Percentiles rank a stretch among this genome's conserved stretches.
These are phyloP conservation scores for Henckelia pumila DNA, from an alignment of 257 asterid genomes.

Conservation along the genomic window DNA sequence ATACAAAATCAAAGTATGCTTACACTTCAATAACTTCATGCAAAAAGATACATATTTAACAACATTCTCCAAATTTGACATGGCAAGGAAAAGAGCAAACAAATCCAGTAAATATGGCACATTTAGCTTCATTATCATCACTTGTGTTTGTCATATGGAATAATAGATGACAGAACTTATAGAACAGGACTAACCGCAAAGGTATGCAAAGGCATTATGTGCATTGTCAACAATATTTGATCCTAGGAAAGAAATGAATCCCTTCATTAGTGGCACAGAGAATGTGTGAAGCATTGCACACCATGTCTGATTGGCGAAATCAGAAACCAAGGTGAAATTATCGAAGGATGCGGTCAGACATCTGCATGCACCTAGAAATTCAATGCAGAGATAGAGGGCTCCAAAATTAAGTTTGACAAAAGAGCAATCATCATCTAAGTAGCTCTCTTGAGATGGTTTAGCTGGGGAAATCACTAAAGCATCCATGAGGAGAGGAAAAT, in stretches of 20 bases:
- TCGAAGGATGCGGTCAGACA: conserved; percentile 44
- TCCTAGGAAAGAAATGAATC: conserved; percentile 46
- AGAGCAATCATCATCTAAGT: conserved; percentile 29
- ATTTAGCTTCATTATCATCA: background rate
- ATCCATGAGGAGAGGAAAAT: conserved; percentile 60
- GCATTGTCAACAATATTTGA: conserved; percentile 40
- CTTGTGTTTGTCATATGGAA: background rate
- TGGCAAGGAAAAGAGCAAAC: background rate
- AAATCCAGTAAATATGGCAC: background rate
- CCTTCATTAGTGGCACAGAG: conserved; percentile 44
- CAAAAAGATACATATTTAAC: background rate
- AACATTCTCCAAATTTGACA: conserved; percentile 4
- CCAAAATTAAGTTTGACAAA: conserved; percentile 48
- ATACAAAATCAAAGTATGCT: background rate
- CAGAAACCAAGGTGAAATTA: conserved; percentile 26
- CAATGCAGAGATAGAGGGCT: conserved; percentile 60
- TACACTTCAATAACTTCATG: background rate
- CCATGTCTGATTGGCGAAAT: conserved; percentile 41
- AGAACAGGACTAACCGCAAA: conserved; percentile 51
- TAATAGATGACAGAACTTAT: conserved; percentile 5
- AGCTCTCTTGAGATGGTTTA: conserved; percentile 34
- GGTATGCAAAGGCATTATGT: conserved; percentile 41
- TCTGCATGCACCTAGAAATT: conserved; percentile 79
- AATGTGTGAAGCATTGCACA: conserved; percentile 47
- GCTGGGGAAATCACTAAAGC: conserved; percentile 56